Evolutionary conservation across 2,329 filamentous ascomycete species (phyloP), one percentile per base, ranked within the genome.

Genomic region (Ascochyta koolunga): DNA sequence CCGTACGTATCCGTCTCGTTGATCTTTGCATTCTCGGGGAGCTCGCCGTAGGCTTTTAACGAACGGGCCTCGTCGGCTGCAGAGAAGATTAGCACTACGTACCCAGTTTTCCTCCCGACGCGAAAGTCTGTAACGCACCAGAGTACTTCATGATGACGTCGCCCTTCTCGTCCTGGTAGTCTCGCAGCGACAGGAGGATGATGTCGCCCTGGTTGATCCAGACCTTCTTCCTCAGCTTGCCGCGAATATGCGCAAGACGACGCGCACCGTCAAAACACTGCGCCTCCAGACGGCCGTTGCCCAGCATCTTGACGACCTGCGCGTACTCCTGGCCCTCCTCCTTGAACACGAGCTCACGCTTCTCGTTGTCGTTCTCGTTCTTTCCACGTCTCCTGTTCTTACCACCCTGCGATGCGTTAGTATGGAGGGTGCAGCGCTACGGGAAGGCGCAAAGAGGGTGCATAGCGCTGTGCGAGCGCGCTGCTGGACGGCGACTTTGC

Each of bases 161-260:
- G 67, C 90, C 91, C 82, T 96, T 96, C 80, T 93, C 89, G 79
- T 95, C 91, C 77, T 96, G 91, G 81, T 96, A 96, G 78, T 96
- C 92, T 68, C 91, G 90, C 58, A 96, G 88, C 31, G 89, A 93
- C 58, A 76, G 67, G 43, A 76, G 61, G 50, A 76, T 75, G 58
- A 96, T 96, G 77, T 96, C 91, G 74, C 92, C 92, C 82, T 96
- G 92, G 84, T 96, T 97, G 85, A 97, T 97, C 72, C 72, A 74
- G 59, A 98, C 95, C 86, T 99, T 99, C 86, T 99, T 99, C 72
- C 95, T 88, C 72, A 99, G 90, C 81, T 99, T 98, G 80, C 93
- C 93, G 62, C 93, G 91, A 70, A 91, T 91, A 76, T 93, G 89
- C 62, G 89, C 90, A 35, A 91, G 85, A 57, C 91, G 88, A 77